A percentile compares a stretch with the other conserved stretches of the same genome.
Conservation (phyloP, 345 rosid genomes). For the Durio zibethinus region DNA sequence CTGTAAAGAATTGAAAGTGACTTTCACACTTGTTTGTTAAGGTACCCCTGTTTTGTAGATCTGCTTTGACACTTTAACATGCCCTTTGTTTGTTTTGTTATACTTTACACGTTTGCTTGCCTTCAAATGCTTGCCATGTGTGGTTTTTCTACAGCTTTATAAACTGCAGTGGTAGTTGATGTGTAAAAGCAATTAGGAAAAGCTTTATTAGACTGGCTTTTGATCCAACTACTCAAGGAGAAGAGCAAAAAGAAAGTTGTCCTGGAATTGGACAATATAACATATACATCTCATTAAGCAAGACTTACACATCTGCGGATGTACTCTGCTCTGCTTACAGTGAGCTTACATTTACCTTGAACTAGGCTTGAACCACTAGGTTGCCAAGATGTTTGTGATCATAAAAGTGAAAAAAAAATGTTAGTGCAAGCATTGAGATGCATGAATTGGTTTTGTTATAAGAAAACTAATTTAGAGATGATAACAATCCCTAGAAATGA, state of each 20-base stretch:
- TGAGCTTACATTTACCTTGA: neutral
- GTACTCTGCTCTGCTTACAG: neutral
- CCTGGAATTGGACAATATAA: neutral
- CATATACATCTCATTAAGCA: neutral
- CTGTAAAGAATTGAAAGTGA: slow-evolving; percentile 26
- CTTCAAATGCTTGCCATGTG: neutral
- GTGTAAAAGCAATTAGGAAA: neutral
- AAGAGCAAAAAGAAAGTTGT: neutral
- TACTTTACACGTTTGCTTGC: neutral
- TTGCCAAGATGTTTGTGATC: no score
- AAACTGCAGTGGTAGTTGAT: neutral
- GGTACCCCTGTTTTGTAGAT: slow-evolving; percentile 26
- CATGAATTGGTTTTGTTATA: no score
- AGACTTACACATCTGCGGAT: neutral
- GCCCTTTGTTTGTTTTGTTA: neutral
- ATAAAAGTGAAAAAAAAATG: no score
- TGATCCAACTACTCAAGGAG: neutral
- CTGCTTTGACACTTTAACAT: slow-evolving; percentile 3
- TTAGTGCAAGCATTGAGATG: no score
- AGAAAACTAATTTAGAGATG: no score
- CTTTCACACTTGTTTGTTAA: slow-evolving; percentile 1
- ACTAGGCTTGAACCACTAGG: neutral
- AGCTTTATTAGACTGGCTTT: neutral
- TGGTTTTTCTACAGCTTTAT: neutral
- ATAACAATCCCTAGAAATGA: no score